Conservation (phyloP, 2,329 filamentous ascomycete species). For the Parastagonospora avenae region DNA sequence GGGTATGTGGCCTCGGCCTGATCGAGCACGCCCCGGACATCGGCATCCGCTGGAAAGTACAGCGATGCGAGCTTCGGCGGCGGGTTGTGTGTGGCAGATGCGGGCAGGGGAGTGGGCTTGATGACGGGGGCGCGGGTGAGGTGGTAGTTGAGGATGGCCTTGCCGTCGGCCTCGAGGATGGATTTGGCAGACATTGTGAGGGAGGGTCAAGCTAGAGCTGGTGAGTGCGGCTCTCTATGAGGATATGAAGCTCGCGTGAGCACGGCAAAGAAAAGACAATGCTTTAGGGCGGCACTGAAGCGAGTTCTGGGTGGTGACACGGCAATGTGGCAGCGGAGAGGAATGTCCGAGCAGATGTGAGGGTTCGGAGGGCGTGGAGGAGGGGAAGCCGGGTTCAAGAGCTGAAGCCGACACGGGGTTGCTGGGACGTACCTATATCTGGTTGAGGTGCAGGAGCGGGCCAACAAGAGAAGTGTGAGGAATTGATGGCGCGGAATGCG, state of each 20-base stretch:
- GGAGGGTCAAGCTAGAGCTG: conserved; percentile 25
- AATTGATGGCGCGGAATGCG: conserved; percentile 16
- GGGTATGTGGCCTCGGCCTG: conserved; percentile 96
- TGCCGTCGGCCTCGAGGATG: conserved; percentile 98
- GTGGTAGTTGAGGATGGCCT: conserved; percentile 99
- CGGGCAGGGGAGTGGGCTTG: conserved; percentile 93
- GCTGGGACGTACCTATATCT: conserved; percentile 44
- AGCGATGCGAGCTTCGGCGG: conserved; percentile 88
- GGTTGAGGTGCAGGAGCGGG: conserved; percentile 26
- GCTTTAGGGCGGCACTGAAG: background rate
- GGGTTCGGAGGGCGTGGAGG: conserved; percentile 25
- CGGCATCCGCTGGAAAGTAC: conserved; percentile 87
- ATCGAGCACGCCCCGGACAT: conserved; percentile 83
- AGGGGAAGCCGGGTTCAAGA: conserved; percentile 26
- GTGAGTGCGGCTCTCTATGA: conserved; percentile 29
- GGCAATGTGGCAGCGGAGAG: conserved; percentile 20
- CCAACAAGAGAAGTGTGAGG: conserved; percentile 12
- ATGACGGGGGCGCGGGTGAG: conserved; percentile 96
- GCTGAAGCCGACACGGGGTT: conserved; percentile 5
- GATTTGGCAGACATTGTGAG: conserved; percentile 89
- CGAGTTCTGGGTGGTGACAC: conserved; percentile 18
- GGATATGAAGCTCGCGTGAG: conserved; percentile 17
- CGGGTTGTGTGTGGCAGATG: conserved; percentile 85
- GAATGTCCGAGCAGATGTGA: conserved; percentile 17
- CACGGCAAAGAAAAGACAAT: background rate